These are phyloP conservation scores for Hemileccinum rubropunctum DNA, from an alignment of 768 basidiomycete species.

Conservation along the genomic window DNA sequence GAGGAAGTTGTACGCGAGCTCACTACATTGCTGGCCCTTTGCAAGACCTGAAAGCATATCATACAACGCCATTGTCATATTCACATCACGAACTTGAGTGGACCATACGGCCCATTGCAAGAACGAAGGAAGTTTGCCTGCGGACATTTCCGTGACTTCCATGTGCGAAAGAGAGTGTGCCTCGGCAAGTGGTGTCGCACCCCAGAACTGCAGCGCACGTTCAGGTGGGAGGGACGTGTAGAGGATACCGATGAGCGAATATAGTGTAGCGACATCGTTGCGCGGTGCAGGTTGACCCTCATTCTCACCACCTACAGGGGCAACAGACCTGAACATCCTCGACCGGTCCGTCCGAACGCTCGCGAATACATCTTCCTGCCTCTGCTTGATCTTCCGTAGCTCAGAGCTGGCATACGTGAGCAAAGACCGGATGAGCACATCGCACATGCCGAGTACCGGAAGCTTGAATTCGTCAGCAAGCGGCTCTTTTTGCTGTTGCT, in stretches of 20 bases:
- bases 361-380: constrained; percentile 83
- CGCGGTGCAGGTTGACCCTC: constrained; percentile 54
- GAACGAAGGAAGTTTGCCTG: constrained; percentile 68
- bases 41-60: constrained; percentile 87
- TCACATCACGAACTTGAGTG: constrained; percentile 67
- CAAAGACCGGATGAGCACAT: constrained; percentile 66
- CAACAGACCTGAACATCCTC: constrained; percentile 45
- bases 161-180: constrained; percentile 46
- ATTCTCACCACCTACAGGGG: constrained; percentile 39
- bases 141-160: constrained; percentile 57
- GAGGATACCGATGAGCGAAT: constrained; percentile 78
- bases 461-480: constrained; percentile 44
- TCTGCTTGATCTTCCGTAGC: constrained; percentile 81
- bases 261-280: constrained; percentile 83
- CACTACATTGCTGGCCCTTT: constrained; percentile 81
- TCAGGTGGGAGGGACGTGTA: constrained; percentile 75
- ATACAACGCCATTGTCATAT: constrained; percentile 77
- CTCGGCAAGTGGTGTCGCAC: constrained; percentile 50
- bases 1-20: constrained; percentile 87
- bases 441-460: constrained; percentile 63
- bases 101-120: constrained; percentile 91
- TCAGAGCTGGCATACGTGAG: constrained; percentile 79
- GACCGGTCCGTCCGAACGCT: constrained; percentile 63
- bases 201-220: constrained; percentile 85
- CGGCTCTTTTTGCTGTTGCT: constrained; percentile 34